Evolutionary conservation across 768 basidiomycete species (phyloP).

Genomic region (Candolleomyces eurysporus): DNA sequence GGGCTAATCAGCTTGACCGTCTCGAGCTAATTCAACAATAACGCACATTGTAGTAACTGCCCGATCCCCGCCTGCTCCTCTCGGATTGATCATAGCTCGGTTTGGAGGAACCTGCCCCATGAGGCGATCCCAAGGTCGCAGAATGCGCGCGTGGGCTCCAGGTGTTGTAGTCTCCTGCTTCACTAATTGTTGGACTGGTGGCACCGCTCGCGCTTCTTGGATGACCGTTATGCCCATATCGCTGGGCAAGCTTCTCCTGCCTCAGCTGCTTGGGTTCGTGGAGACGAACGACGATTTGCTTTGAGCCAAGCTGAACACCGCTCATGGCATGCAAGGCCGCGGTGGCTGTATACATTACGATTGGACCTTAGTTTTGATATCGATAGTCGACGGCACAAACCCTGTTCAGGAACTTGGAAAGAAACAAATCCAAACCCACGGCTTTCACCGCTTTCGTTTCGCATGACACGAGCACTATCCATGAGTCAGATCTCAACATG

Average conservation of each 20-base stretch:
- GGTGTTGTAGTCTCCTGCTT: conserved; percentile 72
- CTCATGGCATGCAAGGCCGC: conserved; percentile 83
- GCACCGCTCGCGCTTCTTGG: conserved; percentile 80
- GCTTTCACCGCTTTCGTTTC: conserved; percentile 76
- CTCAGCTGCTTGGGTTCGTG: conserved; percentile 92
- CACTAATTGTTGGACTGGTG: conserved; percentile 80
- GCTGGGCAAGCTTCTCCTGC: conserved; percentile 82
- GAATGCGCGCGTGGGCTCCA: conserved; percentile 71
- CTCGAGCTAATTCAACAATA: conserved; percentile 3
- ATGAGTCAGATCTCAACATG: background rate
- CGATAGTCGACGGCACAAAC: conserved; percentile 30
- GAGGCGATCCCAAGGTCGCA: conserved; percentile 45
- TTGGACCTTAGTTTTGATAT: conserved; percentile 5
- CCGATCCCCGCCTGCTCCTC: conserved; percentile 73
- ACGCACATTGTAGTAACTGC: conserved; percentile 82
- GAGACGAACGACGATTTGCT: conserved; percentile 80
- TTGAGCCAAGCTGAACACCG: conserved; percentile 63
- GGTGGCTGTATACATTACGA: conserved; percentile 43
- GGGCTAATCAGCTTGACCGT: conserved; percentile 8
- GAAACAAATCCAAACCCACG: conserved; percentile 93
- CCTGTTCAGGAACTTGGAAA: conserved; percentile 80
- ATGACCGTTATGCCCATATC: conserved; percentile 80
- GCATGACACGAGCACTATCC: conserved; percentile 85
- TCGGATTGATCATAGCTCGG: conserved; percentile 56
- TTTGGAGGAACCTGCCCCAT: conserved; percentile 38